Percentiles rank a stretch among this genome's conserved stretches.
phyloP scores from a whole-genome alignment of 345 rosid species.

The Cardamine chenopodiifolia region DNA sequence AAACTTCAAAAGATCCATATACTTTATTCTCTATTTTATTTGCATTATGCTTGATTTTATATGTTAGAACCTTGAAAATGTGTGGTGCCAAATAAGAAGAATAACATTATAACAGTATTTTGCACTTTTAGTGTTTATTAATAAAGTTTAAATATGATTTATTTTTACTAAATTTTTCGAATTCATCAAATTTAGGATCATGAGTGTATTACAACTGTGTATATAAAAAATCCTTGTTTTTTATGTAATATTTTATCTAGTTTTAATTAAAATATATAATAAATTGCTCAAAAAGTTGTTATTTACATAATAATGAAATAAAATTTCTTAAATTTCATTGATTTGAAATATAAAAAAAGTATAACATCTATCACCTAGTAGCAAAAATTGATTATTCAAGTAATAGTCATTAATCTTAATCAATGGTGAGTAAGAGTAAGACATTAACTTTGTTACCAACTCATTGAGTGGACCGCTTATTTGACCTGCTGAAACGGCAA shows the following conservation, averaged over 20 bases:
- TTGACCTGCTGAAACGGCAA: slow-evolving; percentile 38
- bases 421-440: not conserved
- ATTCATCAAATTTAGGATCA: not conserved
- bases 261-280: not conserved
- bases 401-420: not conserved
- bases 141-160: not conserved
- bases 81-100: slow-evolving; percentile 15
- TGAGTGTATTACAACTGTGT: not conserved
- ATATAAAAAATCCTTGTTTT: not conserved
- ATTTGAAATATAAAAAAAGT: not conserved
- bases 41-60: not conserved
- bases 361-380: not conserved
- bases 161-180: not conserved
- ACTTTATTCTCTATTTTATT: not conserved
- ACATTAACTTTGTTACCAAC: not conserved
- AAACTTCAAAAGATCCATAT: not conserved
- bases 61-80: not conserved
- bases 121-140: not conserved
- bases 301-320: not conserved
- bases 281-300: not conserved
- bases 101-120: not conserved
- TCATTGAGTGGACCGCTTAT: slow-evolving; percentile 42
- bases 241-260: not conserved
- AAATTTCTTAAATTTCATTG: not conserved
- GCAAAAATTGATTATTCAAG: not conserved